These are phyloP conservation scores for Quercus dentata DNA, from an alignment of 306 rosid genomes.

Conservation along the genomic window DNA sequence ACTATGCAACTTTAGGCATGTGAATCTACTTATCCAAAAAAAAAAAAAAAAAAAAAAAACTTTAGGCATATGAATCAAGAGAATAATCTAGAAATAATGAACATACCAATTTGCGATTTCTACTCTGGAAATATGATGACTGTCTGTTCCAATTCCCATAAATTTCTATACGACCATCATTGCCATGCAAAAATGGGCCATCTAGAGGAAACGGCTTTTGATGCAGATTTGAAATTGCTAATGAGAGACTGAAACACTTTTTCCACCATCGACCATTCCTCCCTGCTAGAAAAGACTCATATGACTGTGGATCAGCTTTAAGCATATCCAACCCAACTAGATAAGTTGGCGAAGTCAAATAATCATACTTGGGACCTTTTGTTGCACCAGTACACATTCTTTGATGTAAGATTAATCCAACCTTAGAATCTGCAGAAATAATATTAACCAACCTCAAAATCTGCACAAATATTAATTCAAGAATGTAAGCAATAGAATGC, in stretches of 20 bases:
- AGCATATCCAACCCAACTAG: constrained; percentile 71
- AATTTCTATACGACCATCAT: constrained; percentile 66
- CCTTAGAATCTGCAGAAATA: constrained; percentile 44
- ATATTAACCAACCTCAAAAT: neutral
- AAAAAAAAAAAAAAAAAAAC: no score
- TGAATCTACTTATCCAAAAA: neutral
- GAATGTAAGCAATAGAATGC: constrained; percentile 11
- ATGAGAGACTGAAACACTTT: constrained; percentile 66
- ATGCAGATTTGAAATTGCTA: constrained; percentile 57
- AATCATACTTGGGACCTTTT: constrained; percentile 39
- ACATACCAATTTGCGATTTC: constrained; percentile 73
- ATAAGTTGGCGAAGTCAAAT: constrained; percentile 58
- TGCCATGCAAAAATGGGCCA: constrained; percentile 44
- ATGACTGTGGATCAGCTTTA: constrained; percentile 50
- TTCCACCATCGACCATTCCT: constrained; percentile 64
- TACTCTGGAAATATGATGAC: constrained; percentile 68
- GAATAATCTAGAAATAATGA: constrained; percentile 26
- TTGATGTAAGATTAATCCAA: constrained; percentile 31
- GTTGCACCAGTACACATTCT: constrained; percentile 35
- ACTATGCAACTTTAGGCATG: neutral
- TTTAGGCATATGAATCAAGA: neutral
- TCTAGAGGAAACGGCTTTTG: constrained; percentile 42
- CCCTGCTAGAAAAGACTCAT: constrained; percentile 44
- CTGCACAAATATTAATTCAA: neutral
- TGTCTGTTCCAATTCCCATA: constrained; percentile 61